Base-by-base conservation (phyloP, 2,329 filamentous ascomycete species). In the Fusarium sp. region DNA sequence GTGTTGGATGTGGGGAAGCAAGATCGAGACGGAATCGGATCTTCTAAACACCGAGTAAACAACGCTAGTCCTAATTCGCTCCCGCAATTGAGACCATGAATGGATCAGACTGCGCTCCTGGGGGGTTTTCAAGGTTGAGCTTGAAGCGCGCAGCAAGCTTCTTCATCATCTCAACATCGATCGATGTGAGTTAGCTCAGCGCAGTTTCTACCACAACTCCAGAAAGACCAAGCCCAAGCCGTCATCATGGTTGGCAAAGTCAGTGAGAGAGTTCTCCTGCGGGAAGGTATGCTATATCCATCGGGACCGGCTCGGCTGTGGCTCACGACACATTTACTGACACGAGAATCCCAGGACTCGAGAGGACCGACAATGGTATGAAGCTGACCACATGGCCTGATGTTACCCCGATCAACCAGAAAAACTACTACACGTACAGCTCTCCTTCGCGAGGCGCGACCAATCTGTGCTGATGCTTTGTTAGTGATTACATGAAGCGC, bases 351-450 rank as follows among this genome's bases (percentile, higher is more conserved):
- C 21, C 74, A 97, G 94, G 95, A 66, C 87, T 99, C 65, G 92
- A 96, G 79, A 87, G 94, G 73, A 98, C 95, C 58, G 95, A 99
- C 81, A 99, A 99, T 85, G 93, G 94, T 78, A 94, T 99, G 89
- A 95, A 93, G 73, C 86, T 95, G 73, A 91, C 93, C 43, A 96
- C 85, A 75, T 99, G 95, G 94, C 94, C 95, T 9, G 90, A 95
- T 72, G 88, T 97, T 54, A 84, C 86, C 38, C 92, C 95, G 70
- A 99, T 99, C 78, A 99, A 99, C 75, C 95, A 99, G 77, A 99
- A 99, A 81, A 99, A 99, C 77, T 99, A 99, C 77, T 97, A 97
- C 76, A 97, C 93, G 92, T 95, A 83, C 60, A 29, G 35, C 19
- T 33, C 23, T 38, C 25, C 43, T 31, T 46, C 15, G 21, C 15